Percentiles rank a stretch among this genome's conserved stretches.
phyloP scores from a whole-genome alignment of 257 asterid genomes.

The Marsdenia floribunda region DNA sequence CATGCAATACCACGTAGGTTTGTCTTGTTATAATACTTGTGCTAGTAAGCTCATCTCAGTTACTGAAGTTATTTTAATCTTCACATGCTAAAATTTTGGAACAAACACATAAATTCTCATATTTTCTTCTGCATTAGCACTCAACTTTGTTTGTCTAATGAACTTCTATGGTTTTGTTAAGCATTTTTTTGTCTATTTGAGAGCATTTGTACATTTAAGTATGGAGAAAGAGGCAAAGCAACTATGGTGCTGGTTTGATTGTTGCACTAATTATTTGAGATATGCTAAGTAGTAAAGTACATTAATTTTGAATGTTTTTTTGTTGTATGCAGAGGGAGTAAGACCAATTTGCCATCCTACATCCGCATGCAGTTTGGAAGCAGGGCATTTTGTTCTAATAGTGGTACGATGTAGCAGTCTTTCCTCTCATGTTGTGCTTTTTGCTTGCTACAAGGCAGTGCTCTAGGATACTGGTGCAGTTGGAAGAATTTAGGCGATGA shows the following conservation, averaged over 20 bases:
- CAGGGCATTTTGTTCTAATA: slow-evolving; percentile 62
- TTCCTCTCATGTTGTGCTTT: not conserved
- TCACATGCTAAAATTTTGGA: not conserved
- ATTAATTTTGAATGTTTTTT: not conserved
- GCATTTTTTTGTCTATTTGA: not conserved
- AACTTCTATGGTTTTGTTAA: not conserved
- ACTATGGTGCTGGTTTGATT: not conserved
- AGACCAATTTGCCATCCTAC: slow-evolving; percentile 15
- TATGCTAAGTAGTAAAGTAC: not conserved
- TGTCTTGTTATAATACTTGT: not conserved
- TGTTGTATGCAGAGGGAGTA: slow-evolving; percentile 38
- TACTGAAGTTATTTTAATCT: not conserved
- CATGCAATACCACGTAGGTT: too few relatives aligned
- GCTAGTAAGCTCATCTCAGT: not conserved
- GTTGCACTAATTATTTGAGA: not conserved
- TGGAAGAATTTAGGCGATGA: not conserved
- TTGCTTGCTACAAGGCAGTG: slow-evolving; percentile 7
- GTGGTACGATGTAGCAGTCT: slow-evolving; percentile 41
- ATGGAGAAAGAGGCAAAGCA: not conserved
- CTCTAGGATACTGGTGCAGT: not conserved
- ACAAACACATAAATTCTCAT: not conserved
- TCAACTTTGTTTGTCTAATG: not conserved
- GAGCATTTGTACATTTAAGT: not conserved
- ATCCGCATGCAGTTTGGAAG: slow-evolving; percentile 36
- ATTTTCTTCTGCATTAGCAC: not conserved